A percentile compares a stretch with the other conserved stretches of the same genome.
Evolutionary conservation across 2,329 filamentous ascomycete genomes (phyloP).

Genomic region (Lecanosticta acicola): DNA sequence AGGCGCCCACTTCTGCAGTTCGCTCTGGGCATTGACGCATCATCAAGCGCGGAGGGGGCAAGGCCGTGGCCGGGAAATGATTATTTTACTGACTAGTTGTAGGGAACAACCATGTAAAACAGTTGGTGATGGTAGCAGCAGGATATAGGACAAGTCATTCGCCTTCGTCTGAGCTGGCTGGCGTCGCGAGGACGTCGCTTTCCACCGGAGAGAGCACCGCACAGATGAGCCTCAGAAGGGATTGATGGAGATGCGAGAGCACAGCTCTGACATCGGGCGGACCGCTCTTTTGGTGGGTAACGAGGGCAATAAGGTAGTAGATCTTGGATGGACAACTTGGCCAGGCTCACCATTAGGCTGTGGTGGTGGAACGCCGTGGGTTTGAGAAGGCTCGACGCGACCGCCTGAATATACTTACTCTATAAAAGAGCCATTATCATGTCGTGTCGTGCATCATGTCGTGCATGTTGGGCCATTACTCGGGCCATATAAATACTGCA

Average conservation of each 20-base stretch:
- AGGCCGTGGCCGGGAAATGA: not conserved
- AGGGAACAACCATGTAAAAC: not conserved
- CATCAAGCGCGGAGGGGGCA: not conserved
- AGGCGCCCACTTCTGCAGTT: not conserved
- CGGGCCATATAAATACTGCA: too few species aligned
- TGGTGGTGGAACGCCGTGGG: slow-evolving; percentile 1
- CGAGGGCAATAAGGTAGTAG: too few species aligned
- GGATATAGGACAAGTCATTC: not conserved
- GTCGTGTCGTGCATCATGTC: not conserved
- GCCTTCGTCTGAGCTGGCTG: too few species aligned
- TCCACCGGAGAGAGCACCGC: too few species aligned
- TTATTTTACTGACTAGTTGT: not conserved
- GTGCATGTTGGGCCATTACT: not conserved
- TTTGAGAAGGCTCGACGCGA: slow-evolving; percentile 22
- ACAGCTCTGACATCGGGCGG: too few species aligned
- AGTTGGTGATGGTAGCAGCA: not conserved
- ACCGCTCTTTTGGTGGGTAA: too few species aligned
- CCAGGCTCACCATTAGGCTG: slow-evolving; percentile 1
- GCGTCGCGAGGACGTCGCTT: too few species aligned
- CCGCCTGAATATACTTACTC: too few species aligned
- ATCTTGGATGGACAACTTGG: not conserved
- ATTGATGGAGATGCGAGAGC: too few species aligned
- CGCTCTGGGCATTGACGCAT: not conserved
- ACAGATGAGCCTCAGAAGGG: too few species aligned
- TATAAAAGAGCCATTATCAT: too few species aligned